A percentile compares a stretch with the other conserved stretches of the same genome.
These are phyloP conservation scores for Tetrapyrgos nigripes DNA, from an alignment of 1,284 basidiomycete species.

Conservation along the genomic window DNA sequence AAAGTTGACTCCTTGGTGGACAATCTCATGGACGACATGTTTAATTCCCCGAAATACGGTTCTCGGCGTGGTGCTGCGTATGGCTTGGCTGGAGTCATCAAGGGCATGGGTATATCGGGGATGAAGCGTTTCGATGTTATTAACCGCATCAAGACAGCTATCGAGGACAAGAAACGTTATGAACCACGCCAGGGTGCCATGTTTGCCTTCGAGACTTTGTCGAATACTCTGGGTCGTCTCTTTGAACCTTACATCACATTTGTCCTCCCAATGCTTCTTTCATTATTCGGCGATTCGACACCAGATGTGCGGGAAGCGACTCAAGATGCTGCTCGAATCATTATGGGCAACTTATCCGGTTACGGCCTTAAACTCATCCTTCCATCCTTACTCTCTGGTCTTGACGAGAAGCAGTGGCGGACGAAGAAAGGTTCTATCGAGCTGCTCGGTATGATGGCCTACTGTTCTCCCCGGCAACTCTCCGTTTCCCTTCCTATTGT, in stretches of 20 bases:
- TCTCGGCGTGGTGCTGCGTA: constrained; percentile 95
- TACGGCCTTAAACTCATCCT: constrained; percentile 96
- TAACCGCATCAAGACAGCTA: constrained; percentile 74
- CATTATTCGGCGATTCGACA: constrained; percentile 90
- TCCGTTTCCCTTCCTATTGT: constrained; percentile 96
- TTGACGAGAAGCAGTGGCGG: constrained; percentile 99
- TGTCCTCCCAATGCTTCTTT: constrained; percentile 87
- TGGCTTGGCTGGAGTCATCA: constrained; percentile 92
- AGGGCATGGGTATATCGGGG: constrained; percentile 86
- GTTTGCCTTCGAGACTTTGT: constrained; percentile 95
- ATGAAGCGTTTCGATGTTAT: constrained; percentile 90
- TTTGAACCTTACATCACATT: constrained; percentile 96
- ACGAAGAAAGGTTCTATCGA: constrained; percentile 99
- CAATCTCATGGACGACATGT: constrained; percentile 78
- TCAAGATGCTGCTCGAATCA: constrained; percentile 90
- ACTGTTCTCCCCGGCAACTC: constrained; percentile 95
- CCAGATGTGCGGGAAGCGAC: constrained; percentile 95
- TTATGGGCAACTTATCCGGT: constrained; percentile 96
- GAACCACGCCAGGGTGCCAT: constrained; percentile 93
- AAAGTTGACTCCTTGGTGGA: constrained; percentile 78
- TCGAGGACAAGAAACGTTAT: constrained; percentile 90
- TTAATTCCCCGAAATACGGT: constrained; percentile 87
- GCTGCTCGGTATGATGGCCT: constrained; percentile 98
- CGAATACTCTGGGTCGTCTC: constrained; percentile 83
- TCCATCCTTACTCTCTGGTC: constrained; percentile 87